These are phyloP conservation scores for Amanita exitialis DNA, from an alignment of 768 basidiomycete species.

Conservation along the genomic window DNA sequence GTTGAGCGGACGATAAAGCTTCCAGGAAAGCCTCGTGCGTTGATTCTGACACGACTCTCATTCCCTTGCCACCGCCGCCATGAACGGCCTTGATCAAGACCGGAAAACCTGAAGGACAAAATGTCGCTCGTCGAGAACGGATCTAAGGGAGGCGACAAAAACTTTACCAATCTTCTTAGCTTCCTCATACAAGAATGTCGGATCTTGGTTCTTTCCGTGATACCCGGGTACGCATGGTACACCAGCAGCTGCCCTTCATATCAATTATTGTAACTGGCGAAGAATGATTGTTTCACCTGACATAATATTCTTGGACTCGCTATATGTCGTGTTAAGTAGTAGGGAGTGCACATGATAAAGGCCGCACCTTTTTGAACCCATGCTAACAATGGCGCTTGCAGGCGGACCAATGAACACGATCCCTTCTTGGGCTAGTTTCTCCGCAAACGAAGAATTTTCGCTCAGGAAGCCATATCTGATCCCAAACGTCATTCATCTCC, in stretches of 20 bases:
- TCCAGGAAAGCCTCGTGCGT: slow-evolving; percentile 65
- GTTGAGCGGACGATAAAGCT: slow-evolving; percentile 76
- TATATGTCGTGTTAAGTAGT: slow-evolving; percentile 15
- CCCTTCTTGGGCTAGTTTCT: slow-evolving; percentile 62
- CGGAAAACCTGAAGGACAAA: slow-evolving; percentile 52
- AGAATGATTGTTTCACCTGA: slow-evolving; percentile 32
- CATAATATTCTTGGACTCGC: slow-evolving; percentile 97
- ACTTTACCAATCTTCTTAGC: slow-evolving; percentile 58
- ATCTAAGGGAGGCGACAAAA: neutral
- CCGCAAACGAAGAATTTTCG: slow-evolving; percentile 81
- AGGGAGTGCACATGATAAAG: neutral
- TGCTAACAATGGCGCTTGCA: slow-evolving; percentile 76
- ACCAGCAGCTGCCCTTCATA: slow-evolving; percentile 50
- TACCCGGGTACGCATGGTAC: slow-evolving; percentile 95
- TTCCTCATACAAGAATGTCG: slow-evolving; percentile 53
- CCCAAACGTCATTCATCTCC: neutral
- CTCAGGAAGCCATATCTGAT: slow-evolving; percentile 81
- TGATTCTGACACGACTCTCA: slow-evolving; percentile 63
- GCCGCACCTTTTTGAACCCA: slow-evolving; percentile 88
- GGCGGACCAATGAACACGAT: slow-evolving; percentile 91
- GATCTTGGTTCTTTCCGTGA: slow-evolving; percentile 77
- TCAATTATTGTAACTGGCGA: slow-evolving; percentile 5
- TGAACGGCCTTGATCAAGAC: slow-evolving; percentile 95
- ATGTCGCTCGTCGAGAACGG: neutral
- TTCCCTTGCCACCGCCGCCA: slow-evolving; percentile 93